These are phyloP conservation scores for Sabuloglossum arenarium DNA, from an alignment of 495 filamentous ascomycete species.

Conservation along the genomic window DNA sequence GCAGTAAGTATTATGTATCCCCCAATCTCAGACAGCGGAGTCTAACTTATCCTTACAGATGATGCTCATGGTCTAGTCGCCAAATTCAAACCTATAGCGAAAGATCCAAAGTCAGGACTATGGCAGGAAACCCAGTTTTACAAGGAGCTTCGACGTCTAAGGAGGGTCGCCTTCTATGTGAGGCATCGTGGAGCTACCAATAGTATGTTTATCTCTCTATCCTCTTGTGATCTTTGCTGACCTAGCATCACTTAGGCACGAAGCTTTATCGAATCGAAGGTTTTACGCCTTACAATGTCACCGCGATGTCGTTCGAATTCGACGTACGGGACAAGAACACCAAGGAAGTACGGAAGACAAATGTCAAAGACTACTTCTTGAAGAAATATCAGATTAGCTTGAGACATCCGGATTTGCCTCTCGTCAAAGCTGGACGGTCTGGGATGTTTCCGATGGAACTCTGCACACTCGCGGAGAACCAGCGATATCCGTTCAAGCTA, in stretches of 20 bases:
- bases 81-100: conserved; percentile 5
- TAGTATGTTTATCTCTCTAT: conserved; percentile 5
- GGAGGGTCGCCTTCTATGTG: conserved; percentile 44
- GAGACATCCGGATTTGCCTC: conserved; percentile 33
- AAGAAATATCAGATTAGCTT: conserved; percentile 40
- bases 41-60: background rate
- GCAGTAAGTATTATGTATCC: background rate
- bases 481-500: conserved; percentile 65
- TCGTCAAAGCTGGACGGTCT: conserved; percentile 47
- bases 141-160: conserved; percentile 31
- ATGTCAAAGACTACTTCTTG: conserved; percentile 45
- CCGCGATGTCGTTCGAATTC: conserved; percentile 37
- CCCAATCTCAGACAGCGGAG: background rate
- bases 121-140: conserved; percentile 14
- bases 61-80: background rate
- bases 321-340: conserved; percentile 29
- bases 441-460: conserved; percentile 61
- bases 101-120: background rate
- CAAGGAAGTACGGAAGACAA: conserved; percentile 19
- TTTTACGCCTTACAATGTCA: conserved; percentile 26
- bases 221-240: background rate
- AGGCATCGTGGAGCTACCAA: conserved; percentile 30
- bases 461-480: conserved; percentile 36
- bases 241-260: background rate
- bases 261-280: conserved; percentile 42